Conservation (phyloP, 129 eudicot genomes). For the Ambrosia artemisiifolia region DNA sequence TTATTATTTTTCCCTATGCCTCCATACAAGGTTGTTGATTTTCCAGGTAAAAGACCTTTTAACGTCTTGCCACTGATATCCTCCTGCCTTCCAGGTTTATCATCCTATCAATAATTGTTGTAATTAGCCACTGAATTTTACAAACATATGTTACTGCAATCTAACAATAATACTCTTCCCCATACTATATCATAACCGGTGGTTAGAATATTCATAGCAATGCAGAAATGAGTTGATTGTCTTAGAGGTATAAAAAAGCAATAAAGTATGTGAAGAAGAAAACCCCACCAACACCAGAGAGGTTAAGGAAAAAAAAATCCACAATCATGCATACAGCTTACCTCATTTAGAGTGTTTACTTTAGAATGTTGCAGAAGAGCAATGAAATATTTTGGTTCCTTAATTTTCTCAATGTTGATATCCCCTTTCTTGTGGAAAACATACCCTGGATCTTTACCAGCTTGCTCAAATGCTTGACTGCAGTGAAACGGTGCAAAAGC, state of each 20-base stretch:
- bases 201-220: slow-evolving; percentile 13
- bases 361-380: slow-evolving; percentile 55
- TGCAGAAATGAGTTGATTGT: slow-evolving; percentile 3
- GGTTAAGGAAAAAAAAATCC: background rate
- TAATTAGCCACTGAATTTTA: slow-evolving; percentile 13
- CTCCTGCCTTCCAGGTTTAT: slow-evolving; percentile 38
- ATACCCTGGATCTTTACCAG: slow-evolving; percentile 66
- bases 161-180: slow-evolving; percentile 14
- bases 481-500: slow-evolving; percentile 20
- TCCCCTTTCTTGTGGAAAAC: slow-evolving; percentile 56
- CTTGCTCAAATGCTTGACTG: slow-evolving; percentile 93
- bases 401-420: slow-evolving; percentile 59
- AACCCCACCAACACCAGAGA: slow-evolving; percentile 2
- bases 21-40: slow-evolving; percentile 53
- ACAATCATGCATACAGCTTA: background rate
- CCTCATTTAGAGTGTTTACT: slow-evolving; percentile 33
- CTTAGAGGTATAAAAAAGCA: slow-evolving; percentile 5
- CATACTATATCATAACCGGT: background rate
- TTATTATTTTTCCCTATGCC: slow-evolving; percentile 31
- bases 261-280: slow-evolving; percentile 3
- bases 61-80: slow-evolving; percentile 38
- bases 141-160: slow-evolving; percentile 3
- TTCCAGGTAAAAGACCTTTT: slow-evolving; percentile 45
- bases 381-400: slow-evolving; percentile 68
- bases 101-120: slow-evolving; percentile 41